Conservation (phyloP, 2,329 filamentous ascomycete genomes). For the Nannizzia gypsea region DNA sequence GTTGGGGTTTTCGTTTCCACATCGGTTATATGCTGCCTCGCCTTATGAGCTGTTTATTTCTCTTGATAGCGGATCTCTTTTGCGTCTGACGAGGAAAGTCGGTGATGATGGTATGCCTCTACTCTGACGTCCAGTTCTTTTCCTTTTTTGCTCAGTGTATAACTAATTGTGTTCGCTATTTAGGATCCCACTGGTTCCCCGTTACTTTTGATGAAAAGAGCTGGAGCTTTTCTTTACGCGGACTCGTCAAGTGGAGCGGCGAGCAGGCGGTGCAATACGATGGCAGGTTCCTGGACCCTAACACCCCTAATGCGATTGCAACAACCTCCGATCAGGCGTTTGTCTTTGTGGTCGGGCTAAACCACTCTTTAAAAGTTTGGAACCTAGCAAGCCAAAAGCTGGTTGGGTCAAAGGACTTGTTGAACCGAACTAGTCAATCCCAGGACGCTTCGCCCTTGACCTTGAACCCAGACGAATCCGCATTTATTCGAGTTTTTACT, state of each 20-base stretch:
- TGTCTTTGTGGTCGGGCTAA: constrained; percentile 71
- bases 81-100: constrained; percentile 56
- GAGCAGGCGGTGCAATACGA: constrained; percentile 34
- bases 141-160: not conserved
- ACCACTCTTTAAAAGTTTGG: constrained; percentile 84
- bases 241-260: constrained; percentile 35
- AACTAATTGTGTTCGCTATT: not conserved
- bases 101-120: constrained; percentile 38
- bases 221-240: constrained; percentile 39
- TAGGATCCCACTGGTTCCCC: constrained; percentile 34
- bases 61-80: constrained; percentile 35
- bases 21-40: constrained; percentile 64
- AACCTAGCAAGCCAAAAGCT: constrained; percentile 71
- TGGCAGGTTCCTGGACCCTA: constrained; percentile 32
- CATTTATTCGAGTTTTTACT: constrained; percentile 62
- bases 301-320: constrained; percentile 33
- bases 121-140: not conserved
- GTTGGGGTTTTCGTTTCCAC: constrained; percentile 65
- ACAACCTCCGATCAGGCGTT: constrained; percentile 37
- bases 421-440: constrained; percentile 54
- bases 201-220: constrained; percentile 38
- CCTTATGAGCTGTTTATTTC: constrained; percentile 66
- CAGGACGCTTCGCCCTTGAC: constrained; percentile 62
- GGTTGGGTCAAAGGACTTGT: constrained; percentile 62
- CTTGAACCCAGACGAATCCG: constrained; percentile 66